Evolutionary conservation across 2,329 filamentous ascomycete genomes (phyloP).

Genomic region (Proliferodiscus dingleyae): DNA sequence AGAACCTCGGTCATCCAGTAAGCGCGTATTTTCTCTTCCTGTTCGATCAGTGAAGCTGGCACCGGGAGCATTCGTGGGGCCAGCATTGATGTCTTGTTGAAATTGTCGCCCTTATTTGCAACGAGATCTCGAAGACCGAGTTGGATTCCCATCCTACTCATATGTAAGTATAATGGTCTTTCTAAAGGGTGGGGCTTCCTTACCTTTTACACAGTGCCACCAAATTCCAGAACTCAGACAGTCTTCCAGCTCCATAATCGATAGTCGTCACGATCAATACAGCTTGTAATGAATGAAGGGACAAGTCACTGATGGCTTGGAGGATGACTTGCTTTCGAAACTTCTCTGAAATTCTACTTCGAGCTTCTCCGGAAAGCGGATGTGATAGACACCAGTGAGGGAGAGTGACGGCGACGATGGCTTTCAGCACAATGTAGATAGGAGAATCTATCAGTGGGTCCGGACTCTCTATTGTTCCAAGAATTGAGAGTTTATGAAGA

Average conservation of each 20-base stretch:
- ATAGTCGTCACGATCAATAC: slow-evolving; percentile 29
- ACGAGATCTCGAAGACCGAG: slow-evolving; percentile 30
- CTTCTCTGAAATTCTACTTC: slow-evolving; percentile 20
- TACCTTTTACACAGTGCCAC: slow-evolving; percentile 32
- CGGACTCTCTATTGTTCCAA: slow-evolving; percentile 7
- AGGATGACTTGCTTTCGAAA: slow-evolving; percentile 28
- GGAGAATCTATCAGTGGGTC: slow-evolving; percentile 12
- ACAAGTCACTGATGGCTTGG: slow-evolving; percentile 26
- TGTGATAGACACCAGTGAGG: slow-evolving; percentile 23
- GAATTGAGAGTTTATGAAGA: slow-evolving; percentile 19
- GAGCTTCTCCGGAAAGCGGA: slow-evolving; percentile 23
- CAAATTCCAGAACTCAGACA: slow-evolving; percentile 33
- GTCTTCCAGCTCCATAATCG: slow-evolving; percentile 29
- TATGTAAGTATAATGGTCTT: not conserved
- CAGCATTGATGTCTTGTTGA: slow-evolving; percentile 27
- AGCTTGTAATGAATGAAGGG: slow-evolving; percentile 31
- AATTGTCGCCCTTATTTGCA: slow-evolving; percentile 28
- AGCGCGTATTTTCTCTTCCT: slow-evolving; percentile 33
- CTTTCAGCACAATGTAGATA: slow-evolving; percentile 28
- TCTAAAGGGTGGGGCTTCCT: not conserved
- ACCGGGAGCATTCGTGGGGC: slow-evolving; percentile 25
- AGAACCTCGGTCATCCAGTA: slow-evolving; percentile 37
- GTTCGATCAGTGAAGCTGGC: slow-evolving; percentile 30
- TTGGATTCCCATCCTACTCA: slow-evolving; percentile 27
- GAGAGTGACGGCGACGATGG: slow-evolving; percentile 29